Base-by-base conservation (phyloP, 2,329 filamentous ascomycete species). In the Neofusicoccum umdonicola region DNA sequence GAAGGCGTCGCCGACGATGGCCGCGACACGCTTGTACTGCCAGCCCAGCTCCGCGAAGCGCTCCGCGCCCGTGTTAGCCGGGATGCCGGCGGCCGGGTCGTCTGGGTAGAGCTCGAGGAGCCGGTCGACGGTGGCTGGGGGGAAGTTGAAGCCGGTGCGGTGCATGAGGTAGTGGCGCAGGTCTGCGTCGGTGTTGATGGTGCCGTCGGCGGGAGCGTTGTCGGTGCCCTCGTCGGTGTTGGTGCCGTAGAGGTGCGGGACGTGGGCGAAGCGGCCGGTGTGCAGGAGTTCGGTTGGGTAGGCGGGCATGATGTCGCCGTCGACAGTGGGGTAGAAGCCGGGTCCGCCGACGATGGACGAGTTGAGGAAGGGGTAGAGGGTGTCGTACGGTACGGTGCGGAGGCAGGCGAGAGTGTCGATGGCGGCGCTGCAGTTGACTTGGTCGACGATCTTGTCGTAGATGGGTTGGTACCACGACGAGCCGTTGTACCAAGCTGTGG, bases 401-500 rank as follows among this genome's bases (percentile, higher is more conserved):
- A 64, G 62, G 34, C 62, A 64, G n/a, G 42, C 50, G 17, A 64
- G 27, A 2, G 41, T 64, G 44, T 64, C 62, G 42, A 22, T 54
- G 1, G 70, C 66, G n/a, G 27, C 50, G 3, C 58, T 52, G 42
- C 74, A 76, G 3, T 72, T 72, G 1, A 75, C 72, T 0, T 67
- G 67, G 9, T 56, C 62, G 1, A 71, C 70, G 15, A 75, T 65
- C n/a, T 72, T 74, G 62, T 72, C 66, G 65, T 74, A 61, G 17
- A 65, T 65, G 17, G 62, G 62, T 34, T 64, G 62, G 41, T 64
- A 64, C 73, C 74, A 77, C n/a, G 73, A 73, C 2, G 72, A 71
- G 13, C 74, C 74, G 48, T 77, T 77, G 50, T 77, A 76, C 75
- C 75, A 77, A 2, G 75, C 74, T 3, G 75, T 77, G n/a, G 73